Percentiles rank a stretch among this genome's conserved stretches.
Evolutionary conservation across 2,329 filamentous ascomycete genomes (phyloP).

Genomic region (Verticillium alfalfae): DNA sequence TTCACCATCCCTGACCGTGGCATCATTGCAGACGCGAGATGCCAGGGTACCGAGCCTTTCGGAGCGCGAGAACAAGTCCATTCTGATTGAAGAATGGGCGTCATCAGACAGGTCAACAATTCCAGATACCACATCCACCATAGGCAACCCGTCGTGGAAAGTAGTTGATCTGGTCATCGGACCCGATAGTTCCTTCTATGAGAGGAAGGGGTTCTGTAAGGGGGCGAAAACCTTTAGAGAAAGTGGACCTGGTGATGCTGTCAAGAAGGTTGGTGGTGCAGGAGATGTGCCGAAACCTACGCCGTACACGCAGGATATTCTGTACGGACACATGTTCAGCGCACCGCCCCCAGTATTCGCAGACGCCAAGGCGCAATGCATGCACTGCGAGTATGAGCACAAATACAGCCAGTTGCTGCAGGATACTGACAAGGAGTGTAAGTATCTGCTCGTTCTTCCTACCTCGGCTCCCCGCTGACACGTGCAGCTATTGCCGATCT

Average conservation of each 20-base stretch:
- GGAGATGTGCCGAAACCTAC: constrained; percentile 9
- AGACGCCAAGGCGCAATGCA: constrained; percentile 14
- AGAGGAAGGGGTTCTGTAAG: constrained; percentile 29
- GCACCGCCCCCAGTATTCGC: not conserved
- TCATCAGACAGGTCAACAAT: not conserved
- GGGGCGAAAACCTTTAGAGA: constrained; percentile 28
- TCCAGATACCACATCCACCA: not conserved
- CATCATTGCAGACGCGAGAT: not conserved
- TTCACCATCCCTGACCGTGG: not conserved
- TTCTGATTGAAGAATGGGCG: not conserved
- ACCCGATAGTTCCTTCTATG: constrained; percentile 25
- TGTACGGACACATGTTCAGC: constrained; percentile 11
- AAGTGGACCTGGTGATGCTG: constrained; percentile 27
- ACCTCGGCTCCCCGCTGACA: not conserved
- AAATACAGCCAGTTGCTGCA: constrained; percentile 20
- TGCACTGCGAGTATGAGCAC: constrained; percentile 13
- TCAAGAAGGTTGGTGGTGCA: constrained; percentile 30
- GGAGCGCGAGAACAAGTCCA: constrained; percentile 8
- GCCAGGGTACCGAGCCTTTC: not conserved
- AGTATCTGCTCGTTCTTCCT: constrained; percentile 1
- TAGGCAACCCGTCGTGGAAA: not conserved
- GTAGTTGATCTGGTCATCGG: constrained; percentile 15
- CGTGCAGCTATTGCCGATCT: constrained; percentile 23
- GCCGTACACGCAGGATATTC: constrained; percentile 5
- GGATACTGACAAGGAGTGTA: constrained; percentile 20